Conservation (phyloP, 1,139 yeast species). For the Taphrina wiesneri region DNA sequence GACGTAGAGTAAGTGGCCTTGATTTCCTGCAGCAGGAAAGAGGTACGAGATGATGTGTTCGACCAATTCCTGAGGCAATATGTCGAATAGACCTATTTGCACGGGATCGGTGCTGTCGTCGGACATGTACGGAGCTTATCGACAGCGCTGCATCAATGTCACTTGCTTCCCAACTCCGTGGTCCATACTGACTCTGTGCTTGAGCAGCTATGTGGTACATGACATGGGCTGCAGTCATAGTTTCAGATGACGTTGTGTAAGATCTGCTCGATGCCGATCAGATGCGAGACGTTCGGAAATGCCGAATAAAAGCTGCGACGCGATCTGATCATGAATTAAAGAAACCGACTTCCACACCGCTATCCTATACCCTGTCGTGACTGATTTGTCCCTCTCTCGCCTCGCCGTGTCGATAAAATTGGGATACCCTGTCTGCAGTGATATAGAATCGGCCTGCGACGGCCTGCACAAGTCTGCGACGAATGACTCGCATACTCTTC, state of each 20-base stretch:
- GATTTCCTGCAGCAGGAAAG: slow-evolving; percentile 45
- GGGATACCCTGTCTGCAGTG: too few relatives aligned
- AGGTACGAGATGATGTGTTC: slow-evolving; percentile 54
- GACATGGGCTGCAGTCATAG: not conserved
- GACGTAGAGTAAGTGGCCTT: slow-evolving; percentile 58
- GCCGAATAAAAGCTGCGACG: slow-evolving; percentile 3
- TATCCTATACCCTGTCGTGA: too few relatives aligned
- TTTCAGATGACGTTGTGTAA: not conserved
- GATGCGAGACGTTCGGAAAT: slow-evolving; percentile 2
- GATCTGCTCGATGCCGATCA: not conserved
- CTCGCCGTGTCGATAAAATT: too few relatives aligned
- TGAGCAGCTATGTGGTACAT: not conserved
- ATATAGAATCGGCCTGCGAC: too few relatives aligned
- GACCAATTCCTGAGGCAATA: slow-evolving; percentile 63
- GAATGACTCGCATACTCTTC: slow-evolving; percentile 23
- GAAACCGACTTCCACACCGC: too few relatives aligned
- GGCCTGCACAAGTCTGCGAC: not conserved
- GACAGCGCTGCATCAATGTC: not conserved
- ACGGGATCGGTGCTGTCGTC: not conserved
- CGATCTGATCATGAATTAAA: not conserved
- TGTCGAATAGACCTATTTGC: slow-evolving; percentile 9
- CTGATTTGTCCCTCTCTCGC: too few relatives aligned
- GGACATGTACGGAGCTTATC: not conserved
- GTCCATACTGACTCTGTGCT: not conserved
- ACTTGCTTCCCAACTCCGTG: not conserved